Conservation (phyloP, 345 rosid genomes). For the Clarkia xantiana region DNA sequence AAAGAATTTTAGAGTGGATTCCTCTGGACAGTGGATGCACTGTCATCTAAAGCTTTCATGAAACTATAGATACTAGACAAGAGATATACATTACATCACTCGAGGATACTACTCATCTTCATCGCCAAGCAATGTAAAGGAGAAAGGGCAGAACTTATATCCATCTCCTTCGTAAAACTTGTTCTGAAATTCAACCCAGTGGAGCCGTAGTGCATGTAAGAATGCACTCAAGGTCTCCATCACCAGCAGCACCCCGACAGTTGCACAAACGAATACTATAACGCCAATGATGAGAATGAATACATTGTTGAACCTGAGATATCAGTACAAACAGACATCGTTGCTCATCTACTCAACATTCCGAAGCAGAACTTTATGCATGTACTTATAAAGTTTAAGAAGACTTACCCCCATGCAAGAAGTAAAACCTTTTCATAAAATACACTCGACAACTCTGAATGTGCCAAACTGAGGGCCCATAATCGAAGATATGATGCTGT, state of each 20-base stretch:
- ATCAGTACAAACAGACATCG: neutral
- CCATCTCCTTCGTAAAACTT: conserved; percentile 62
- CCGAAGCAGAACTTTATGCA: neutral
- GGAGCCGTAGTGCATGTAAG: conserved; percentile 50
- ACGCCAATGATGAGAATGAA: conserved; percentile 33
- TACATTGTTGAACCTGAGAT: conserved; percentile 39
- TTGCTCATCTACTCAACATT: neutral
- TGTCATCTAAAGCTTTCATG: no score
- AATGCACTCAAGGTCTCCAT: conserved; percentile 62
- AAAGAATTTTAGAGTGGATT: no score
- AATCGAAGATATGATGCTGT: conserved; percentile 54
- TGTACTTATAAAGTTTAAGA: no score
- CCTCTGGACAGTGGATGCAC: no score
- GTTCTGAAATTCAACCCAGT: conserved; percentile 57
- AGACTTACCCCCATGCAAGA: conserved; percentile 46
- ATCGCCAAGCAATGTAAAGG: conserved; percentile 23
- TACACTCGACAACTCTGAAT: conserved; percentile 55
- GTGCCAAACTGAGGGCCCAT: conserved; percentile 68
- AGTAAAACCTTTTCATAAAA: conserved; percentile 57
- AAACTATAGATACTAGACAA: no score
- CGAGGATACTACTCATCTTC: conserved; percentile 19
- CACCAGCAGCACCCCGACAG: conserved; percentile 46
- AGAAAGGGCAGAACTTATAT: conserved; percentile 42
- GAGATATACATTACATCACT: no score
- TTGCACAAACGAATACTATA: conserved; percentile 33